phyloP scores from a whole-genome alignment of 2,329 filamentous ascomycete species.

The Boeremia lycopersici region DNA sequence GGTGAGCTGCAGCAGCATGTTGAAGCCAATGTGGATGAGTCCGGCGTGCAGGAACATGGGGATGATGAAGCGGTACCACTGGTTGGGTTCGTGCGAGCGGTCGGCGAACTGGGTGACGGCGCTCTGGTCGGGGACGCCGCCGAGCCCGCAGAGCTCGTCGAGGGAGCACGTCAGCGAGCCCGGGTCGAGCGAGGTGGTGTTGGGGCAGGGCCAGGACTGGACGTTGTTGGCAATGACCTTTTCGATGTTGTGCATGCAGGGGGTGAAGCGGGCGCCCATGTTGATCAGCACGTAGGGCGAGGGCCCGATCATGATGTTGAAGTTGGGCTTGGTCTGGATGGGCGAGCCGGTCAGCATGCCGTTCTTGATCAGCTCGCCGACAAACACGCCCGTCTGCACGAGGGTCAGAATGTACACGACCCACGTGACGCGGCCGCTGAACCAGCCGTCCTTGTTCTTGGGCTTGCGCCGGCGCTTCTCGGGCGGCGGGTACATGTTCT shows the following conservation, averaged over 20 bases:
- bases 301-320: constrained; percentile 98
- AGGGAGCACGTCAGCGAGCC: constrained; percentile 69
- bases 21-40: constrained; percentile 93
- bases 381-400: constrained; percentile 83
- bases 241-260: constrained; percentile 88
- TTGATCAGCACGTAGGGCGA: constrained; percentile 91
- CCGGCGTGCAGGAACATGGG: constrained; percentile 97
- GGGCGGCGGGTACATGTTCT: constrained; percentile 43
- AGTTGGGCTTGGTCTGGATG: constrained; percentile 78
- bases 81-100: constrained; percentile 72
- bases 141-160: constrained; percentile 82
- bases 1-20: constrained; percentile 87
- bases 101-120: constrained; percentile 58
- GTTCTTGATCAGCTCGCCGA: constrained; percentile 84
- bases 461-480: constrained; percentile 25
- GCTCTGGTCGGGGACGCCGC: constrained; percentile 71
- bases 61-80: constrained; percentile 96
- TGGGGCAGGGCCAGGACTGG: constrained; percentile 79
- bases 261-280: constrained; percentile 91
- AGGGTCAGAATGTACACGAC: constrained; percentile 80
- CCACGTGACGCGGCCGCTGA: constrained; percentile 70
- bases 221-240: constrained; percentile 62
- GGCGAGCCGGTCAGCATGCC: constrained; percentile 77
- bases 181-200: constrained; percentile 66
- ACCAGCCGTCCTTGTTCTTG: constrained; percentile 58